Evolutionary conservation across 2,329 filamentous ascomycete genomes (phyloP), one percentile per base, ranked within the genome.

Genomic region (Magnaporthiopsis rhizophila): DNA sequence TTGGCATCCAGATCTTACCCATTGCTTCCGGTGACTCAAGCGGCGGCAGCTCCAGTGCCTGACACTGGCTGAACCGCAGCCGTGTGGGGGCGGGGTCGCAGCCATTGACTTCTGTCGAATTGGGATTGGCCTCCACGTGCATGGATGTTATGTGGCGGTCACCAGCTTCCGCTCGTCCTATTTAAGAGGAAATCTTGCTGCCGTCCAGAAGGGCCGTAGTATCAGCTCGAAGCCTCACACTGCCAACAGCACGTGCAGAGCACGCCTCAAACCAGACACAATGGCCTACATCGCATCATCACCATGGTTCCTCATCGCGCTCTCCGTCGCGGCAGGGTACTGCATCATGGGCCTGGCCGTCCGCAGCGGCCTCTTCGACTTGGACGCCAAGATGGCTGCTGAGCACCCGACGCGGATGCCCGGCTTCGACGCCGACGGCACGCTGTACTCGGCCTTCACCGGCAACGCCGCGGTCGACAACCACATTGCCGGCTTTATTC

Each of bases 401-500:
- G 56, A 32, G 9, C 12, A 50, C 56, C 62, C 62, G 56, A 63
- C 62, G 28, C 62, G 53, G 32, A 32, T 63, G 6, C 53, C 62
- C 3, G 32, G 56, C 32, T 32, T 32, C 21, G 26, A 13, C 53
- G 24, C 38, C 32, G 62, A 63, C 15, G 62, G 56, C 18, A 32
- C 24, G 32, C 62, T 63, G 21, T 3, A 24, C 3, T 13, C 15
- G 26, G 5, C 26, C 12, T 36, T 18, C 30, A 60, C 58, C 9
- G 62, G 62, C 7, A 3, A 36, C 24, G 12, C 53, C 6, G 28
- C 9, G 5, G 1, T 50, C 9, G 32, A 67, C 67, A n/a, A 68
- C 66, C 30, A 66, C 66, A 28, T 66, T 67, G 36, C 69, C 67
- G 26, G 67, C 68, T 66, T 71, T 68, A 34, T 71, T 64, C 60